phyloP scores from a whole-genome alignment of 2,329 filamentous ascomycete genomes.

The Chrysosphaeria jannelii region DNA sequence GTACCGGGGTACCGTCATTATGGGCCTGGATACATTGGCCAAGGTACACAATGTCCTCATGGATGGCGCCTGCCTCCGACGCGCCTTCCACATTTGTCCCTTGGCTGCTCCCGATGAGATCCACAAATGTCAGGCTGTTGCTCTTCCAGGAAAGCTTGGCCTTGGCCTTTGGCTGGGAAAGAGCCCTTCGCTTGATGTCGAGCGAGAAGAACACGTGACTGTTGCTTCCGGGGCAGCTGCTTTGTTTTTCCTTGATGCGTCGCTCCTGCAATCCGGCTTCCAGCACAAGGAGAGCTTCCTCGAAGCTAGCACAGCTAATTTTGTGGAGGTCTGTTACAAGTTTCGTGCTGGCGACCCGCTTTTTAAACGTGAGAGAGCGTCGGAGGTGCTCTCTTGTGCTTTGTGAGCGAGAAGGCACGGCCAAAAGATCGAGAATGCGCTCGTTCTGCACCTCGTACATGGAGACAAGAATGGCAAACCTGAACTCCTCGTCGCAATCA shows the following conservation, averaged over 20 bases:
- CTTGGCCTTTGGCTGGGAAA: slow-evolving; percentile 9
- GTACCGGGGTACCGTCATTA: slow-evolving; percentile 45
- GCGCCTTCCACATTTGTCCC: slow-evolving; percentile 83
- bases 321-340: slow-evolving; percentile 79
- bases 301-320: slow-evolving; percentile 52
- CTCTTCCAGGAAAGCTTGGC: slow-evolving; percentile 34
- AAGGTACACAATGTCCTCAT: slow-evolving; percentile 92
- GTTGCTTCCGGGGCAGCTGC: slow-evolving; percentile 72
- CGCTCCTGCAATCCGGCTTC: slow-evolving; percentile 72
- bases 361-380: slow-evolving; percentile 72
- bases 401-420: slow-evolving; percentile 25
- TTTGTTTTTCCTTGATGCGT: slow-evolving; percentile 66
- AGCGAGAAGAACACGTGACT: slow-evolving; percentile 93
- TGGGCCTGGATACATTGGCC: slow-evolving; percentile 94
- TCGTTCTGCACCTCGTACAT: slow-evolving; percentile 99
- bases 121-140: slow-evolving; percentile 62
- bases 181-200: slow-evolving; percentile 82
- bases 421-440: slow-evolving; percentile 78
- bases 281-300: slow-evolving; percentile 66
- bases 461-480: slow-evolving; percentile 70
- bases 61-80: slow-evolving; percentile 91
- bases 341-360: too few relatives aligned
- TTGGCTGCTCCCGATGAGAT: slow-evolving; percentile 78
- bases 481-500: slow-evolving; percentile 32
- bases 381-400: slow-evolving; percentile 40